These are phyloP conservation scores for Citrus trifoliata DNA, from an alignment of 345 rosid species.

Conservation along the genomic window DNA sequence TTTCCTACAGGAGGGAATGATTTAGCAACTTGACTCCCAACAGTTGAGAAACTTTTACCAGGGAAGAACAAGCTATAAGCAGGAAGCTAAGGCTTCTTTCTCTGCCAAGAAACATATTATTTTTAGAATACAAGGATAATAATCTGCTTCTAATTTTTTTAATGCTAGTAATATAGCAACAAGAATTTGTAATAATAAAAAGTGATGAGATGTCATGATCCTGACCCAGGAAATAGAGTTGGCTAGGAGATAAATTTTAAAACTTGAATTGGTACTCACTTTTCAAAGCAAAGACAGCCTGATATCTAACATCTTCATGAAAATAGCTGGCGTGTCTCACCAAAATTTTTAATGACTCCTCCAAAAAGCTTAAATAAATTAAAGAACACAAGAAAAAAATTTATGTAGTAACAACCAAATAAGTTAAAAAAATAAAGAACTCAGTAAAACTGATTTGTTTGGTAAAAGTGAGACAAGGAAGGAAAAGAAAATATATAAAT, in stretches of 20 bases:
- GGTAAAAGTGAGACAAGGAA: neutral
- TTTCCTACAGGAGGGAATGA: neutral
- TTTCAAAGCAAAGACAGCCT: constrained; percentile 82
- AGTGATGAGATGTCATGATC: neutral
- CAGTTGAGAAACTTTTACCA: neutral
- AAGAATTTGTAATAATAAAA: neutral
- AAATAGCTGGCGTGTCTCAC: constrained; percentile 81
- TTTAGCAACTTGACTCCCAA: neutral
- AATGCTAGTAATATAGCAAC: neutral
- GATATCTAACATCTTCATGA: constrained; percentile 99
- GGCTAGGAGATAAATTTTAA: neutral
- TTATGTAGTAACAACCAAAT: constrained; percentile 39
- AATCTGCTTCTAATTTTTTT: neutral
- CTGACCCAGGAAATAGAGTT: neutral
- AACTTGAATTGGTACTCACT: constrained; percentile 45
- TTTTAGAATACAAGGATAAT: neutral
- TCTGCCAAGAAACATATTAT: too few relatives aligned
- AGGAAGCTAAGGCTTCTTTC: neutral
- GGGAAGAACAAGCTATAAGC: neutral
- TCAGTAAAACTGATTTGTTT: constrained; percentile 16
- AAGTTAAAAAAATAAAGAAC: constrained; percentile 60
- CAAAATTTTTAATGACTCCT: constrained; percentile 85
- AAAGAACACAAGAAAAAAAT: constrained; percentile 36
- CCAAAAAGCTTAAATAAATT: constrained; percentile 70
- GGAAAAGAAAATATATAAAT: constrained; percentile 6